A percentile compares a stretch with the other conserved stretches of the same genome.
Conservation (phyloP, 257 asterid genomes). For the Schizonepeta tenuifolia region DNA sequence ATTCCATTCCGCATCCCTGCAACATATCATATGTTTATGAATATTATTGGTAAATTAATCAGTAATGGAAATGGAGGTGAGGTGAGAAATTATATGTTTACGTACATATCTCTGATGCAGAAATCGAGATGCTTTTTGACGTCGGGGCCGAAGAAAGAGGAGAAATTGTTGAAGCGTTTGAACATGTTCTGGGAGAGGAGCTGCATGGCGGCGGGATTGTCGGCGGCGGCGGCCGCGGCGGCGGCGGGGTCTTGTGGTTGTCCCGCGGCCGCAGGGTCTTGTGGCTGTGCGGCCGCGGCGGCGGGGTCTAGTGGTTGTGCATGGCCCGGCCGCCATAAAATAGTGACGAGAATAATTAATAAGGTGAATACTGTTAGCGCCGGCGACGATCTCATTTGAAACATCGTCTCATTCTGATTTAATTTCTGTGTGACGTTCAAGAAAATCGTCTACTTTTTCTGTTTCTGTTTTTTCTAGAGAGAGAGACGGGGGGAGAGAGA, state of each 20-base stretch:
- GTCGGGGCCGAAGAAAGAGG: constrained; percentile 55
- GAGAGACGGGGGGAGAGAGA: constrained; percentile 11
- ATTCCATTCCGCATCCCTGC: constrained; percentile 86
- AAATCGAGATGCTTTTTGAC: constrained; percentile 50
- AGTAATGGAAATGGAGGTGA: no score
- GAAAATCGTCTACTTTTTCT: not conserved
- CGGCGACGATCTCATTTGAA: constrained; percentile 28
- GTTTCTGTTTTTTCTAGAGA: not conserved
- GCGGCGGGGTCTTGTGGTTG: not conserved
- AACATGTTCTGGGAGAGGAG: constrained; percentile 56
- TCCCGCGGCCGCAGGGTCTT: not conserved
- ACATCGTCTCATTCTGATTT: constrained; percentile 41
- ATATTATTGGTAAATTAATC: no score
- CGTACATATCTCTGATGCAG: constrained; percentile 76
- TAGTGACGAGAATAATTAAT: not conserved
- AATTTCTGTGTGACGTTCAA: not conserved
- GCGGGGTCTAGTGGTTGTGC: constrained; percentile 17
- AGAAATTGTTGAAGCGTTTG: constrained; percentile 64
- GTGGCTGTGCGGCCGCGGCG: not conserved
- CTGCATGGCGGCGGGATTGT: constrained; percentile 48
- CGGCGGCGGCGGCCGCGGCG: constrained; percentile 8
- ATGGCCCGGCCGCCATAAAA: constrained; percentile 21
- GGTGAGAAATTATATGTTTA: no score
- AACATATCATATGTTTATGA: not conserved
- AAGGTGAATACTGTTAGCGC: constrained; percentile 2